phyloP scores from a whole-genome alignment of 2,329 filamentous ascomycete genomes.

The Metarhizium album region DNA sequence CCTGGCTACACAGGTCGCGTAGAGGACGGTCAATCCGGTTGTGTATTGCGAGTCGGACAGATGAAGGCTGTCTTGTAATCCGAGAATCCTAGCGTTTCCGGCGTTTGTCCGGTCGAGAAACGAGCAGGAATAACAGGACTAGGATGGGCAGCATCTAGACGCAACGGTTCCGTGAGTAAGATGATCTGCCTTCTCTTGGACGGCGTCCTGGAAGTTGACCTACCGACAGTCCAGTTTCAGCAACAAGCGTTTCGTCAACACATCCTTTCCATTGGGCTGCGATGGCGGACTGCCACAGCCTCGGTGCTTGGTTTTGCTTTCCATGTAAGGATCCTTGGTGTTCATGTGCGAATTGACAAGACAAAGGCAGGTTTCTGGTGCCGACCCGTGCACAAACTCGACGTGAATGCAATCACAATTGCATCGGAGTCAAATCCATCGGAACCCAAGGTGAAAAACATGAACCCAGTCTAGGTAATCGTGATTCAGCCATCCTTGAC shows the following conservation, averaged over 20 bases:
- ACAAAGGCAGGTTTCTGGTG: not conserved
- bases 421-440: not conserved
- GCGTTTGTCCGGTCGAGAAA: slow-evolving; percentile 61
- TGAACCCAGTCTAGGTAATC: not conserved
- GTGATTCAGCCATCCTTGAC: not conserved
- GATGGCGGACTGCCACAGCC: slow-evolving; percentile 9
- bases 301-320: slow-evolving; percentile 12
- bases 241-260: slow-evolving; percentile 15
- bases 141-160: slow-evolving; percentile 48
- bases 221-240: slow-evolving; percentile 19
- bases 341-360: slow-evolving; percentile 1
- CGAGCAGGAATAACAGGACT: slow-evolving; percentile 54
- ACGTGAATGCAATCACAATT: not conserved
- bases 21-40: slow-evolving; percentile 53
- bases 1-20: slow-evolving; percentile 52
- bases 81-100: slow-evolving; percentile 57
- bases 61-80: slow-evolving; percentile 45
- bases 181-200: not conserved
- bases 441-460: not conserved
- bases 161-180: not conserved
- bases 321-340: slow-evolving; percentile 6
- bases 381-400: too few species aligned
- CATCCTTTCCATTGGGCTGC: slow-evolving; percentile 5
- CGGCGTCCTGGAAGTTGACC: not conserved
- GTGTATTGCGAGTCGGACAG: slow-evolving; percentile 54